Evolutionary conservation across 75 land plant species (phyloP), one percentile per base, ranked within the genome.

Genomic region (Cryptomeria japonica): DNA sequence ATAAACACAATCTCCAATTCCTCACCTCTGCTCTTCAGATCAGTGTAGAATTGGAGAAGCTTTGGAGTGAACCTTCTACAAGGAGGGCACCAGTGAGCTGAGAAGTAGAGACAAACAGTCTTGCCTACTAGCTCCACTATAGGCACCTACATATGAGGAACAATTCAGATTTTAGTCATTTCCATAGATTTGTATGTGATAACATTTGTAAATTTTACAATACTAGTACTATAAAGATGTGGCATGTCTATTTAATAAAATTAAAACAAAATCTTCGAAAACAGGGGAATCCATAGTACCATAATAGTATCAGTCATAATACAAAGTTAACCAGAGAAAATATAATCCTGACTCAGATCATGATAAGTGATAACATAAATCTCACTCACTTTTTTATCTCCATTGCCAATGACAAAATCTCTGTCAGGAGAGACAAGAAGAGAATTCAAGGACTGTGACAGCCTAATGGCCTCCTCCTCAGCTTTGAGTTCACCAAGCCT

Each of bases 91-190:
- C 86, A 70, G 42, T 84, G 47, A 44, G 92, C 83, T 5, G 92
- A 86, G 84, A 96, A 96, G 83, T 92, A 93, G n/a, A 96, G 87
- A 4, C 89, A 90, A 19, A 96, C 90, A 2, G 82, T 87, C 86
- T 92, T 93, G 58, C 96, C 97, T 86, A 90, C 93, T 18, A 96
- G 92, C 38, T 93, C 93, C 28, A 93, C 72, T 11, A 94, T 89
- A 72, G 91, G 92, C 3, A 95, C 91, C 95, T 96, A 87, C 9
- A 85, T 42, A 58, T 1, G 34, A 42, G 12, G 46, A 32, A 41
- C 42, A 36, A 83, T 15, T 32, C 34, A 73, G 32, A 32, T 32
- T 73, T 73, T 5, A 61, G 70, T 6, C 25, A 61, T 64, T 25
- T 64, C n/a, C 28, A 64, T 64, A 5, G 1, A 25, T 64, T 64